Evolutionary conservation across 805 yeast genomes (phyloP).

Genomic region (Henningerozyma blattae): DNA sequence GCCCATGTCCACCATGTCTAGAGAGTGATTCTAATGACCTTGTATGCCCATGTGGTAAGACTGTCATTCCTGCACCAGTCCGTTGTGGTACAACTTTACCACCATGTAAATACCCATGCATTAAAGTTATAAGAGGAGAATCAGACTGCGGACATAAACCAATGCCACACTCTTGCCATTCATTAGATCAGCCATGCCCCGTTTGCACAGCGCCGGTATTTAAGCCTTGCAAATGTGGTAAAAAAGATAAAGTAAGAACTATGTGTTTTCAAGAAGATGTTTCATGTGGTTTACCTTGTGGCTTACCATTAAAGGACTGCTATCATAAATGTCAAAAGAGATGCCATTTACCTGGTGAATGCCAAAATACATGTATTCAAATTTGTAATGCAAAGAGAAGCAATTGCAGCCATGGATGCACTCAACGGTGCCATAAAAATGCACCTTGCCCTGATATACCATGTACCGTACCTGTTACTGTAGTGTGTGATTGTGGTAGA

Average conservation of each 20-base stretch:
- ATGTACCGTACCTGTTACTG: constrained; percentile 38
- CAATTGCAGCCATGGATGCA: constrained; percentile 61
- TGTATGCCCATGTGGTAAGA: constrained; percentile 70
- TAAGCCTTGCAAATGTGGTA: constrained; percentile 54
- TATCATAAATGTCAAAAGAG: constrained; percentile 38
- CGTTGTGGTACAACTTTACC: constrained; percentile 68
- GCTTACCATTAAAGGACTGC: constrained; percentile 35
- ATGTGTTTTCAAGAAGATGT: constrained; percentile 59
- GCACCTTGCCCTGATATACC: constrained; percentile 39
- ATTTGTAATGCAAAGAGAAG: constrained; percentile 41
- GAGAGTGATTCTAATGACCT: constrained; percentile 73
- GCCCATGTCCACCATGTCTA: constrained; percentile 69
- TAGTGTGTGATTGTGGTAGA: constrained; percentile 59
- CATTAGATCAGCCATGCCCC: constrained; percentile 53
- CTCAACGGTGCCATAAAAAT: constrained; percentile 51
- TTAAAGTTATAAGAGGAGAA: constrained; percentile 27
- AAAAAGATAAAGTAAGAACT: constrained; percentile 36
- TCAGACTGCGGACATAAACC: constrained; percentile 59
- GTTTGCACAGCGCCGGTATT: constrained; percentile 55
- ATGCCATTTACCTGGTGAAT: constrained; percentile 50
- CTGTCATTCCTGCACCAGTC: constrained; percentile 70
- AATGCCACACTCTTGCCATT: constrained; percentile 67
- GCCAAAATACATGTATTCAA: constrained; percentile 46
- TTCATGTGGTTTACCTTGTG: constrained; percentile 61
- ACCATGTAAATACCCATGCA: constrained; percentile 55